Conservation (phyloP, 345 rosid genomes). For the Tarenaya hassleriana region DNA sequence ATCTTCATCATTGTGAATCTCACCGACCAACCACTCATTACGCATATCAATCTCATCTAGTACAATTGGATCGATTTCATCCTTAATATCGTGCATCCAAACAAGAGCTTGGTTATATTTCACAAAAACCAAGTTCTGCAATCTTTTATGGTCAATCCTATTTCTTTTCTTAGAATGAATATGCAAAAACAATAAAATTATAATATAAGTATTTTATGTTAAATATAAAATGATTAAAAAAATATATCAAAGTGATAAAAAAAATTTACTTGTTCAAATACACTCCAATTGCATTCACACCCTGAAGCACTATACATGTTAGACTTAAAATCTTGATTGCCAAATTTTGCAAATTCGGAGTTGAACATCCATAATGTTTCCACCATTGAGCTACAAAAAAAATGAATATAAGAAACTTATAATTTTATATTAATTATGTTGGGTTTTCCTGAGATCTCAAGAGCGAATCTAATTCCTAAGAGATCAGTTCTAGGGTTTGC, state of each 20-base stretch:
- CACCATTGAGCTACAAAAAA: neutral
- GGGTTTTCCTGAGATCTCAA: too few species aligned
- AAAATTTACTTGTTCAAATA: neutral
- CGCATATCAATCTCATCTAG: neutral
- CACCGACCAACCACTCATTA: slow-evolving; percentile 1
- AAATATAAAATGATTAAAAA: neutral
- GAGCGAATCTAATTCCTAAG: too few species aligned
- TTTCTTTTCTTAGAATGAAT: slow-evolving; percentile 1
- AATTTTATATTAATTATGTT: too few species aligned
- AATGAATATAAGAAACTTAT: too few species aligned
- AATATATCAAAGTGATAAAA: neutral
- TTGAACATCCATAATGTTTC: neutral
- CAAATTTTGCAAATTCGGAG: neutral
- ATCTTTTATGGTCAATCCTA: neutral
- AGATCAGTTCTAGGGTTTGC: too few species aligned
- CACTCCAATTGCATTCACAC: slow-evolving; percentile 7
- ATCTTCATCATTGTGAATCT: too few species aligned
- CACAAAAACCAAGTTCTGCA: slow-evolving; percentile 3
- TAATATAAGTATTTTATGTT: too few species aligned
- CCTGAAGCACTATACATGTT: neutral
- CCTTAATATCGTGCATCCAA: neutral
- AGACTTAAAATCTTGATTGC: neutral
- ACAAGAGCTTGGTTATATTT: neutral
- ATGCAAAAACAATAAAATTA: neutral
- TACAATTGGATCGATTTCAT: neutral